Conservation (phyloP, 164 flowering plant species). For the Chimonanthus praecox region DNA sequence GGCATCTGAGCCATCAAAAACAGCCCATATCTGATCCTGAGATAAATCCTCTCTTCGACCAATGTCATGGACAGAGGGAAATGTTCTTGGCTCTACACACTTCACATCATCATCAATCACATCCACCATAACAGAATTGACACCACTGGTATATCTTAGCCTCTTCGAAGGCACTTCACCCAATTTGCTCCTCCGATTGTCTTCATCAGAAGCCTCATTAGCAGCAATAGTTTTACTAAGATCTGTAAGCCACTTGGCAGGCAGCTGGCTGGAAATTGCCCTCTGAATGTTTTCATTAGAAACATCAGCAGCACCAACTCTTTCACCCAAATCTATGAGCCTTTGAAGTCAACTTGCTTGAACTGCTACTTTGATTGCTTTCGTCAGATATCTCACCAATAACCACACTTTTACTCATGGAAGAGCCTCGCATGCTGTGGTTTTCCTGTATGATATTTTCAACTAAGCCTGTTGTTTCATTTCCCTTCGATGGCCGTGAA, state of each 20-base stretch:
- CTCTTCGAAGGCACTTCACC: no score
- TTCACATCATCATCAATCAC: not conserved
- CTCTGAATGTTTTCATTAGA: no score
- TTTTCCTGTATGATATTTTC: not conserved
- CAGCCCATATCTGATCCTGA: constrained; percentile 44
- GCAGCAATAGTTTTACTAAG: no score
- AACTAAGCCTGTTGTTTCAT: not conserved
- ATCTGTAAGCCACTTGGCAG: no score
- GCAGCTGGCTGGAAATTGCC: no score
- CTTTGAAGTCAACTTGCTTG: constrained; percentile 3
- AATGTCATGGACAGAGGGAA: not conserved
- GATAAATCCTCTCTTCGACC: constrained; percentile 20
- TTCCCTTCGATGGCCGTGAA: constrained; percentile 1
- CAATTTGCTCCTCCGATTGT: no score
- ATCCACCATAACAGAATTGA: no score
- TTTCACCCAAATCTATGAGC: not conserved
- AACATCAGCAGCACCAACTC: no score
- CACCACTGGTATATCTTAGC: no score
- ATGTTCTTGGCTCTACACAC: not conserved
- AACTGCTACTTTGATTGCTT: not conserved
- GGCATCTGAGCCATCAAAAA: constrained; percentile 30
- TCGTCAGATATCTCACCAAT: constrained; percentile 1
- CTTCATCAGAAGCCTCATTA: no score
- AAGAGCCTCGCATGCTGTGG: not conserved
- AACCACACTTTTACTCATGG: not conserved